A percentile compares a stretch with the other conserved stretches of the same genome.
These are phyloP conservation scores for Glebionis coronaria DNA, from an alignment of 129 eudicot species.

Conservation along the genomic window DNA sequence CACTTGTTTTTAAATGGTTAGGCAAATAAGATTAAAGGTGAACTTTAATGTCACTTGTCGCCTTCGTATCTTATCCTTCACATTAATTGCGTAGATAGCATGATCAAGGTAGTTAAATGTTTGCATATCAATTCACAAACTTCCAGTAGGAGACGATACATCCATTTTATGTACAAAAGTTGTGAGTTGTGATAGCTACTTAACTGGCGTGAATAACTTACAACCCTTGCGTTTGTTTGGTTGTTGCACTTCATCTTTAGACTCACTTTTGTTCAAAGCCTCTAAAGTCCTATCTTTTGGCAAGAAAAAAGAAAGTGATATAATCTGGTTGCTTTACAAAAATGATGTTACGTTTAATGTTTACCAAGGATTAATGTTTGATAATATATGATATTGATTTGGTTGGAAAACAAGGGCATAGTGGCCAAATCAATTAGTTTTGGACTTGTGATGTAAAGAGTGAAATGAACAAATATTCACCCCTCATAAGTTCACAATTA, in stretches of 20 bases:
- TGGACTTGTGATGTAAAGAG: not conserved
- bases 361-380: not conserved
- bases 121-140: not conserved
- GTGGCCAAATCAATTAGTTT: not conserved
- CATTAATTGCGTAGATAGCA: too few relatives aligned
- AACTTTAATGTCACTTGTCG: too few relatives aligned
- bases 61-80: too few relatives aligned
- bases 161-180: not conserved
- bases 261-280: not conserved
- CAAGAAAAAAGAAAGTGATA: not conserved
- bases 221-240: not conserved
- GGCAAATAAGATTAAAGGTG: not conserved
- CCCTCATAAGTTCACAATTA: not conserved
- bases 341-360: not conserved
- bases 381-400: not conserved
- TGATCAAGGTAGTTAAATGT: too few relatives aligned
- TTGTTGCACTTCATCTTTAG: not conserved
- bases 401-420: not conserved
- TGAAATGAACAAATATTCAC: not conserved
- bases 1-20: slow-evolving; percentile 11
- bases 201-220: not conserved
- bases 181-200: not conserved
- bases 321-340: not conserved
- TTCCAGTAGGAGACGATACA: not conserved
- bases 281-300: not conserved